phyloP scores from a whole-genome alignment of 345 rosid genomes.

The Stellera chamaejasme region DNA sequence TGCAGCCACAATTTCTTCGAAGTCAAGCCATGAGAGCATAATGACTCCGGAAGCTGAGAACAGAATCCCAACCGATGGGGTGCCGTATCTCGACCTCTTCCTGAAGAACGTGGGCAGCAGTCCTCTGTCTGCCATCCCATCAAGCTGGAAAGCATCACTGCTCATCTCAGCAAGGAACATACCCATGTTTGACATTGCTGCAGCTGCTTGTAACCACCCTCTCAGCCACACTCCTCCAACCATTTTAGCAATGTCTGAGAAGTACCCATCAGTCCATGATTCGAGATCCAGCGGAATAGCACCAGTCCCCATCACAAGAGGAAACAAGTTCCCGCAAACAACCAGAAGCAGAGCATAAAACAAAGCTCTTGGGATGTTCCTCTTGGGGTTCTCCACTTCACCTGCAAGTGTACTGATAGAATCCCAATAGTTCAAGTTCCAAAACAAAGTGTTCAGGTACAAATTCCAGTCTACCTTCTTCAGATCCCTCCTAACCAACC shows the following conservation, averaged over 20 bases:
- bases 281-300: constrained; percentile 55
- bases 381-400: constrained; percentile 62
- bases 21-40: constrained; percentile 62
- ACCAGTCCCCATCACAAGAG: constrained; percentile 53
- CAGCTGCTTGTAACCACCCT: constrained; percentile 76
- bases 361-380: constrained; percentile 59
- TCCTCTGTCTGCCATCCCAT: constrained; percentile 73
- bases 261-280: constrained; percentile 71
- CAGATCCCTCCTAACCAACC: constrained; percentile 42
- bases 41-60: constrained; percentile 69
- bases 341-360: constrained; percentile 56
- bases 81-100: constrained; percentile 52
- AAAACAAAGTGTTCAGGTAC: constrained; percentile 63
- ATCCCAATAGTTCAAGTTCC: constrained; percentile 83
- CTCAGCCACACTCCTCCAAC: constrained; percentile 66
- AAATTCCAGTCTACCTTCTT: constrained; percentile 49
- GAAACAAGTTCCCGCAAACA: constrained; percentile 49
- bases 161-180: constrained; percentile 82
- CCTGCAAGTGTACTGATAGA: constrained; percentile 69
- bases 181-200: constrained; percentile 66
- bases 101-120: constrained; percentile 65
- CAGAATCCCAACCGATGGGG: constrained; percentile 56
- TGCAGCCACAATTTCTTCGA: constrained; percentile 64
- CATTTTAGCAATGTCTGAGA: constrained; percentile 54
- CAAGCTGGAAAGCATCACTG: constrained; percentile 75